Conservation (phyloP, 176 grass and related monocot genomes). For the Triticum turgidum region DNA sequence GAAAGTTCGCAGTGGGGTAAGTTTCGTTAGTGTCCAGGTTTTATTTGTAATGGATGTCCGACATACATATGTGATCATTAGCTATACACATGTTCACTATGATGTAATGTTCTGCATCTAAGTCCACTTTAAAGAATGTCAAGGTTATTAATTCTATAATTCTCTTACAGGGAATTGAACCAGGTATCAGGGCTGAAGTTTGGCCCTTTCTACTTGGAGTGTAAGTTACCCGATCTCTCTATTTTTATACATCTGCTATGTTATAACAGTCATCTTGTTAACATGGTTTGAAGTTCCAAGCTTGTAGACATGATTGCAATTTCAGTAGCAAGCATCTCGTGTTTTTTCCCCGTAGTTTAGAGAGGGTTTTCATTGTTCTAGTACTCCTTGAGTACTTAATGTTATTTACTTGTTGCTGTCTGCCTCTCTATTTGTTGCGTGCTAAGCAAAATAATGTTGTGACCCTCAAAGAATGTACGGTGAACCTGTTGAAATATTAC, state of each 20-base stretch:
- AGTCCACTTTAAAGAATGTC: conserved; percentile 20
- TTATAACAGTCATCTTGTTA: conserved; percentile 1
- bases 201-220: conserved; percentile 97
- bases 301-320: not conserved
- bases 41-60: not conserved
- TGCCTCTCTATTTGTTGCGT: not conserved
- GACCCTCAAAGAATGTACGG: not conserved
- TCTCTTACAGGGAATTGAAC: conserved; percentile 78
- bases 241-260: conserved; percentile 26
- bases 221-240: conserved; percentile 48
- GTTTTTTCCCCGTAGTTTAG: conserved; percentile 3
- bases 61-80: not conserved
- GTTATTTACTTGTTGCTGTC: conserved; percentile 1
- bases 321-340: not conserved
- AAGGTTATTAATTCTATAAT: conserved; percentile 28
- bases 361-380: not conserved
- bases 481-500: not conserved
- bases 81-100: not conserved
- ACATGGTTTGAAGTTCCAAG: conserved; percentile 17
- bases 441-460: not conserved
- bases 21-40: not conserved
- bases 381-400: not conserved
- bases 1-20: conserved; percentile 96
- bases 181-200: conserved; percentile 80
- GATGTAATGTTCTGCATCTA: not conserved